Evolutionary conservation across 352 stramenopile genomes (phyloP), one percentile per base, ranked within the genome.

Genomic region (Phytophthora pini): DNA sequence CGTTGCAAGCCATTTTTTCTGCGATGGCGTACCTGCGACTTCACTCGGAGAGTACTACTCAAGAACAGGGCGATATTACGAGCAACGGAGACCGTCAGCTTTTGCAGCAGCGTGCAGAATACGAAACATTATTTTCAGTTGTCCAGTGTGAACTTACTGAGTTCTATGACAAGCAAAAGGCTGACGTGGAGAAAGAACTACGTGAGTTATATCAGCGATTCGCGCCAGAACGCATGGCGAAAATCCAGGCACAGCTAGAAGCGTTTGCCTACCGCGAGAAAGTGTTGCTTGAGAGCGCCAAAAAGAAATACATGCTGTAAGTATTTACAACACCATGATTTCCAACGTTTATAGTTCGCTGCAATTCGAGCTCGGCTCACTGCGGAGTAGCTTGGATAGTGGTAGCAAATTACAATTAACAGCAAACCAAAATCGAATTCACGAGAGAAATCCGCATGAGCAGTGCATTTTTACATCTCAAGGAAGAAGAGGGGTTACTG

Each of bases 201-300:
- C 45, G 61, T 15, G 39, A 44, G 3, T 63, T 92, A 8, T 93
- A 91, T 44, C 56, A 73, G 3, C 31, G 61, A 10, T 68, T 72
- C 26, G 82, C 83, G 5, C 81, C 85, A 1, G 85, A 93, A 4
- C 72, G 80, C 0, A 10, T 91, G 9, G 27, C 44, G 1, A 92
- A 93, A 51, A 70, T 91, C 6, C 39, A 61, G 4, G 26, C n/a
- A 7, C 81, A 91, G 54, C 56, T 93, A 39, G 41, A 71, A 1
- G 74, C 81, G 3, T 90, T 84, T 59, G 76, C 77, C 22, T 89
- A 70, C 31, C 71, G 70, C 15, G 83, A 92, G 53, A 29, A 54
- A 0, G 6, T 77, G 12, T 53, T 93, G 13, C 58, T 92, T 0
- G 61, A 59, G 6, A 58, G 48, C 17, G 82, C 79, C 6, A 69